phyloP scores from a whole-genome alignment of 495 filamentous ascomycete genomes.

The Hypoxylon rickii region DNA sequence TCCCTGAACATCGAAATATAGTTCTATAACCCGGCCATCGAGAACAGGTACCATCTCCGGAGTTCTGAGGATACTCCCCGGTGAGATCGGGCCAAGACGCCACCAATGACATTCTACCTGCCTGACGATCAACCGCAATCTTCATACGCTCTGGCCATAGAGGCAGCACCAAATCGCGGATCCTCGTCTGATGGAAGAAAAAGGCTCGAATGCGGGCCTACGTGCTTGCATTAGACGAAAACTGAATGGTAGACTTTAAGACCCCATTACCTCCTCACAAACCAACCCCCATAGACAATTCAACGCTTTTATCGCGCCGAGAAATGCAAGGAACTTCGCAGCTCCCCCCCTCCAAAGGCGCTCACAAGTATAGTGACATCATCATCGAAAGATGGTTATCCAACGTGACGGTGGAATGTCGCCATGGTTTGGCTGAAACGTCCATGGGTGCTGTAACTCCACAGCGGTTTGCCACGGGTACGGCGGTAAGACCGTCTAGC shows the following conservation, averaged over 20 bases:
- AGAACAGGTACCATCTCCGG: background rate
- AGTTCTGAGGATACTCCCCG: background rate
- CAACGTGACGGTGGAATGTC: conserved; percentile 15
- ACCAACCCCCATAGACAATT: background rate
- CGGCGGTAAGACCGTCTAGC: conserved; percentile 28
- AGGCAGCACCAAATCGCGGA: conserved; percentile 1
- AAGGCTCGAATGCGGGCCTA: background rate
- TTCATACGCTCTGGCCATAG: background rate
- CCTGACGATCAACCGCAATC: conserved; percentile 4
- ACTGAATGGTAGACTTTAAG: background rate
- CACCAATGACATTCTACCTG: conserved; percentile 3
- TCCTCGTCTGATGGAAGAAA: conserved; percentile 6
- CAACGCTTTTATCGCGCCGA: conserved; percentile 26
- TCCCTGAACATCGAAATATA: background rate
- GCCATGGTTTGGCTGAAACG: conserved; percentile 8
- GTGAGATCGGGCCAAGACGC: conserved; percentile 4
- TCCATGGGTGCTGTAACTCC: conserved; percentile 12
- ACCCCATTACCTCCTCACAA: conserved; percentile 4
- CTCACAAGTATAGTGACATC: conserved; percentile 24
- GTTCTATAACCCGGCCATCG: background rate
- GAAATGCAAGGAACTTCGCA: conserved; percentile 19
- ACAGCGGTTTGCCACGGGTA: conserved; percentile 31
- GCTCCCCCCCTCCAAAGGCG: conserved; percentile 17
- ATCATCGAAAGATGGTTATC: conserved; percentile 31
- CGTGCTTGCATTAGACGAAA: background rate